Base-by-base conservation (phyloP, 768 basidiomycete species). In the Phanerodontia chrysosporium region DNA sequence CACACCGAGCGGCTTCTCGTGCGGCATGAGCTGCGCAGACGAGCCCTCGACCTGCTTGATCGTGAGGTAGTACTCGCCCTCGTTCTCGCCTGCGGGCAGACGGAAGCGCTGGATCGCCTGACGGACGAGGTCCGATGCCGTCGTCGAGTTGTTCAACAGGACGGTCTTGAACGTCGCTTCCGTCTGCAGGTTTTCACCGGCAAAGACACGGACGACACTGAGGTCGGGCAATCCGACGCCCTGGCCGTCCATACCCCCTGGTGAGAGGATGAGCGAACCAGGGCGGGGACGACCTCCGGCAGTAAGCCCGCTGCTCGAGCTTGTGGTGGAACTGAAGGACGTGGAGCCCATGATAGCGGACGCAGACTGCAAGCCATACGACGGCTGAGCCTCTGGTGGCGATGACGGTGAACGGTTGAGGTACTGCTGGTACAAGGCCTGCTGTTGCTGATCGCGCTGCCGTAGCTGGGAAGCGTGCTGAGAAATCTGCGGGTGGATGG, bases 81-180 rank as follows among this genome's bases (percentile, higher is more conserved):
- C 84, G 52, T 78, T 78, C 57, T 81, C 85, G 5, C 80, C 83
- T 0, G 79, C 74, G 0, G 89, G 84, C 4, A 98, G 76, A 30
- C 92, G 78, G 84, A 99, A 98, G 7, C 97, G 86, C 71, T 98
- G 96, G 57, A 95, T 87, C 6, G 95, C 92, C 75, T 99, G 97
- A 58, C 83, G 81, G 52, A 98, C 82, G 44, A 99, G 83, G 59
- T 97, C 96, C 0, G 79, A 75, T 0, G 92, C 83, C 0, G 89
- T 90, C 0, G 96, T 98, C 0, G 85, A 86, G 4, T 89, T 77
- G 66, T 95, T 98, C 57, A 98, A 81, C 18, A 98, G 75, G 1
- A 96, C 97, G 6, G 97, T 98, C 77, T 98, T 98, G 82, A 99
- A 99, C 5, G 96, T 97, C 1, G 95, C 93, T 66, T 98, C 95